Evolutionary conservation across 2,329 filamentous ascomycete species (phyloP).

Genomic region (Meredithiella fracta): DNA sequence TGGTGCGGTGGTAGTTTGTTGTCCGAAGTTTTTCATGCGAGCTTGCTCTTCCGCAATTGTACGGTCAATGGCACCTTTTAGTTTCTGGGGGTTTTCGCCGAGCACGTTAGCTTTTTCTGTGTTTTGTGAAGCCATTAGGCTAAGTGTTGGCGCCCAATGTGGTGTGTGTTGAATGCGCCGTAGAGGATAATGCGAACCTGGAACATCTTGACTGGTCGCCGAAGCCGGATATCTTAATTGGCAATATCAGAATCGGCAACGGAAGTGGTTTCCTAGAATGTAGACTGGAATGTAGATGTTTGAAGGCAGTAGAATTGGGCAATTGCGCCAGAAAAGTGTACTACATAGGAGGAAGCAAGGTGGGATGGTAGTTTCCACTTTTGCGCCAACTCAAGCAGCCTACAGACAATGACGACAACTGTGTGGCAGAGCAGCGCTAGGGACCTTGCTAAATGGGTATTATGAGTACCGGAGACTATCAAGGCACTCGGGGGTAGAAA

Average conservation of each 20-base stretch:
- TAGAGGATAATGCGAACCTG: constrained; percentile 13
- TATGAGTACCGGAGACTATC: too few species aligned
- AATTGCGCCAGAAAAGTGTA: too few species aligned
- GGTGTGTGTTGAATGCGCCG: background rate
- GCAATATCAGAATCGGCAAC: background rate
- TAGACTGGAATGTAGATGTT: too few species aligned
- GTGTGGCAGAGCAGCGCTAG: too few species aligned
- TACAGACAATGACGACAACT: too few species aligned
- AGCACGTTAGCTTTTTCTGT: background rate
- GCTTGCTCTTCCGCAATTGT: constrained; percentile 86
- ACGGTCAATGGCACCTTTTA: constrained; percentile 71
- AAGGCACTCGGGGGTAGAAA: too few species aligned
- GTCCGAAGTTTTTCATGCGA: constrained; percentile 43
- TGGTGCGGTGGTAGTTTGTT: constrained; percentile 26
- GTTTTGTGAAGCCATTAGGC: background rate
- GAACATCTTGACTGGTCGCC: constrained; percentile 15
- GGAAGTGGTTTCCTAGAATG: background rate
- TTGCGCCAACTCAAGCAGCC: too few species aligned
- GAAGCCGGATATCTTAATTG: background rate
- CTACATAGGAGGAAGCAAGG: too few species aligned
- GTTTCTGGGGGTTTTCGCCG: constrained; percentile 35
- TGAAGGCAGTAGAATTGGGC: too few species aligned
- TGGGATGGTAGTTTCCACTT: too few species aligned
- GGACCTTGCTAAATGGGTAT: too few species aligned
- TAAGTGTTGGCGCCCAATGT: background rate